Evolutionary conservation across 495 filamentous ascomycete species (phyloP), one percentile per base, ranked within the genome.

Genomic region (Neurospora sp.): DNA sequence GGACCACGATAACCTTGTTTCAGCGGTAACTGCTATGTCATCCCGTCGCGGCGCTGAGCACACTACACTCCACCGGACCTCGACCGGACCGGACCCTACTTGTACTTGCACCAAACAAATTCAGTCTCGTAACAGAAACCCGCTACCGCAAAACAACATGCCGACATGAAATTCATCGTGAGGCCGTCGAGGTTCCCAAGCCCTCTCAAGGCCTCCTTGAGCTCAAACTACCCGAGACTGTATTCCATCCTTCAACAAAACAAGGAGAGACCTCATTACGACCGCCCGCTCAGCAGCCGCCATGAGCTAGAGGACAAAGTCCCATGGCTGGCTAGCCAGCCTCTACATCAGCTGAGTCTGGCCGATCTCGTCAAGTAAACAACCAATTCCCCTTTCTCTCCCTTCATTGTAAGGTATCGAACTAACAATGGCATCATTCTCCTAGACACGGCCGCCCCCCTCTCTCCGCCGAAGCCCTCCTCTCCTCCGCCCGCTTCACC

Each of bases 401-500:
- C 73, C 11, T 9, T 48, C n/a, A n/a, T n/a, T n/a, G n/a, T n/a
- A n/a, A n/a, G n/a, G 31, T 22, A 69, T 16, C 31, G 1, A 27
- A 10, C 59, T 42, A 42, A 69, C 61, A 27, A 73, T 44, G 38
- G 12, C 22, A 20, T 53, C 31, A 16, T 41, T 31, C 22, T 11
- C 73, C 39, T 38, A 96, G 93, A 82, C 92, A 96, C 82, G 96
- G 96, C 61, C 93, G 93, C 6, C 95, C 96, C 41, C 96, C 96
- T 0, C 88, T 99, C 70, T 91, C 91, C 3, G 88, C 89, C 48
- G 85, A 91, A 38, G 90, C 92, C 5, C 89, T 99, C 41, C 89
- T 97, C 74, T 88, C 89, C 48, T 97, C 93, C 5, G 96, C 96
- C 69, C 97, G 97, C 81, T 97, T 97, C 85, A 96, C 96, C 40